These are phyloP conservation scores for Xylariaceae sp. DNA, from an alignment of 2,329 filamentous ascomycete species.

Conservation along the genomic window DNA sequence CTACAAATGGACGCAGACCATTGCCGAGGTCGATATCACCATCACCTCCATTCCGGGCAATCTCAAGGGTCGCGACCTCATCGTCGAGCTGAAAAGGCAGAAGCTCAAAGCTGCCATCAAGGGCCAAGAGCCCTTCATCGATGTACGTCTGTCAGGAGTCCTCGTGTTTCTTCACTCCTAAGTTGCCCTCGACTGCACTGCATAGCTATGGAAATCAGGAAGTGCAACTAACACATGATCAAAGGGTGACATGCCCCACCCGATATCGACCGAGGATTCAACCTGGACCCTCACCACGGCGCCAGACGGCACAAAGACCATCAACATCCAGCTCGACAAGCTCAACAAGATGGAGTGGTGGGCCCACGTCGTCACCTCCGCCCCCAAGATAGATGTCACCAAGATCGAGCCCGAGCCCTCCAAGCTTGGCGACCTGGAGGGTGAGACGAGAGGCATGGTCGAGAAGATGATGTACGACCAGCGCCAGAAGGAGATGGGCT, in stretches of 20 bases:
- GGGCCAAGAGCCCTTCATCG: constrained; percentile 80
- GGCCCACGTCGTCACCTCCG: constrained; percentile 82
- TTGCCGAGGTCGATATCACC: constrained; percentile 79
- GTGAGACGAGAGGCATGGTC: constrained; percentile 93
- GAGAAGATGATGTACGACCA: constrained; percentile 99
- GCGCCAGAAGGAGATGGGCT: constrained; percentile 88
- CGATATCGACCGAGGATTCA: constrained; percentile 79
- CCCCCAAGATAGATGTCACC: constrained; percentile 89
- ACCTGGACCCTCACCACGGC: constrained; percentile 87
- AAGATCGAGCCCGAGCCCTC: constrained; percentile 94
- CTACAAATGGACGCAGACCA: constrained; percentile 97
- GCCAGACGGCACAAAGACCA: constrained; percentile 62
- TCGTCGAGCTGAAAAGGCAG: constrained; percentile 77
- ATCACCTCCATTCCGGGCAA: constrained; percentile 72
- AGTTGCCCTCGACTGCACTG: not conserved
- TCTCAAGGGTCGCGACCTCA: constrained; percentile 79
- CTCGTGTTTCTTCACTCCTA: not conserved
- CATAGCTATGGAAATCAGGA: not conserved
- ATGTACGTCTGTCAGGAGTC: constrained; percentile 52
- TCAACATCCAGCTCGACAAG: constrained; percentile 91
- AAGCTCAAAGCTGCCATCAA: constrained; percentile 79
- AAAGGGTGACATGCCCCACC: constrained; percentile 80
- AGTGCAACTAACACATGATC: constrained; percentile 8
- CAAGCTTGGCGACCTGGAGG: constrained; percentile 88
- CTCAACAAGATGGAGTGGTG: constrained; percentile 98